Conservation (phyloP, 164 flowering plant species). For the Litsea cubeba region DNA sequence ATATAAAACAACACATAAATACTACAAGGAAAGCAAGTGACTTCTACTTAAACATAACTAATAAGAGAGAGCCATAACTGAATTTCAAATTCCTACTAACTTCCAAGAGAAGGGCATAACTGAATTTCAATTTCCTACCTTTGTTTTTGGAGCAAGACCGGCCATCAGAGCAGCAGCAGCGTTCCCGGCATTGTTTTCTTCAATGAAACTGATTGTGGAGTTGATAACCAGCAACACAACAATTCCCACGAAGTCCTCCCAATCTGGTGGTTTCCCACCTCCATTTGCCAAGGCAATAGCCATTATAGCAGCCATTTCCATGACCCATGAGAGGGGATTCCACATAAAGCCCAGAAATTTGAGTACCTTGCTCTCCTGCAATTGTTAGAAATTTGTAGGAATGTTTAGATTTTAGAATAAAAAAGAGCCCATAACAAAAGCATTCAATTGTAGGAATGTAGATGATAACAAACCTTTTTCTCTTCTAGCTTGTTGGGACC, state of each 20-base stretch:
- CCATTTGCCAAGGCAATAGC: conserved; percentile 77
- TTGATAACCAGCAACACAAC: conserved; percentile 54
- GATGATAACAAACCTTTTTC: conserved; percentile 45
- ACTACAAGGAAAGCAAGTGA: not conserved
- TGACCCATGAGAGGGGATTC: conserved; percentile 82
- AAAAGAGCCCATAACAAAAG: not conserved
- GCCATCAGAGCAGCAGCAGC: conserved; percentile 87
- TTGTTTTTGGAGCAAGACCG: conserved; percentile 74
- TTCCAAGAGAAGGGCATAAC: too few species aligned
- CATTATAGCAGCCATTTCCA: conserved; percentile 77
- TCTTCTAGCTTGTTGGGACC: conserved; percentile 85
- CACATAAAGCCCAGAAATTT: conserved; percentile 83
- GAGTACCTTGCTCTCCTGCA: conserved; percentile 66
- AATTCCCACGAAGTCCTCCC: conserved; percentile 79
- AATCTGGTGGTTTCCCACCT: conserved; percentile 62
- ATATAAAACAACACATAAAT: not conserved
- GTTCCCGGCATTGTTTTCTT: conserved; percentile 80
- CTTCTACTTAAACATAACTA: too few species aligned
- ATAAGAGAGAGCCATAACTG: not conserved
- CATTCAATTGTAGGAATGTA: not conserved
- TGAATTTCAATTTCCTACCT: conserved; percentile 29
- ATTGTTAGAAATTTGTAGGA: not conserved
- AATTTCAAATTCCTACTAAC: not conserved
- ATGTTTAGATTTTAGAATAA: not conserved
- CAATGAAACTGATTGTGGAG: conserved; percentile 73